These are phyloP conservation scores for Coniophora puteana DNA, from an alignment of 1,284 basidiomycete species.

Conservation along the genomic window DNA sequence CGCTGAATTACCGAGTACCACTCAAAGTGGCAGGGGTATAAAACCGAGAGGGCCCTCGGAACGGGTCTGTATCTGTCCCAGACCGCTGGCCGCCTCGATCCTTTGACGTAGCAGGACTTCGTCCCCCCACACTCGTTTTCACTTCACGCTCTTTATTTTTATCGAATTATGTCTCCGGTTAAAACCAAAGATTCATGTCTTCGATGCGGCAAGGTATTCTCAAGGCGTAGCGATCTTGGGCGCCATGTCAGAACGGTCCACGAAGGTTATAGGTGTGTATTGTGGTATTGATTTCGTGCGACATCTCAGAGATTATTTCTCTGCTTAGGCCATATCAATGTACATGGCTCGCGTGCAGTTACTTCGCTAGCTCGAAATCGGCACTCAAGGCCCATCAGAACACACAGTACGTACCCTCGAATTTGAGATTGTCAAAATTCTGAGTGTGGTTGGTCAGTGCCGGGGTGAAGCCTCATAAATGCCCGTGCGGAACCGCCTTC, in stretches of 20 bases:
- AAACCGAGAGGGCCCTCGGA: too few species aligned
- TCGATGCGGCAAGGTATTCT: too few species aligned
- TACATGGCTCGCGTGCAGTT: too few species aligned
- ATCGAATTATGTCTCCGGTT: constrained; percentile 3
- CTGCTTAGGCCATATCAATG: too few species aligned
- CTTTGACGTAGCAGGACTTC: too few species aligned
- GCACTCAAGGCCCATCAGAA: constrained; percentile 58
- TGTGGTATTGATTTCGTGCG: constrained; percentile 30
- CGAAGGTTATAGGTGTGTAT: constrained; percentile 1
- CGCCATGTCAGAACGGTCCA: neutral
- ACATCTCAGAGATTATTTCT: constrained; percentile 21
- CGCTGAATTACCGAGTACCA: too few species aligned
- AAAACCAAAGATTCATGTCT: neutral
- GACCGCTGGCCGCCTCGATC: too few species aligned
- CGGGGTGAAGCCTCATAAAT: constrained; percentile 45
- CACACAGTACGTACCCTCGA: constrained; percentile 44
- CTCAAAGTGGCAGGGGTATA: too few species aligned
- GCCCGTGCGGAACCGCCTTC: constrained; percentile 47
- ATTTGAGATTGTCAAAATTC: neutral
- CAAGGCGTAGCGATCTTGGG: neutral
- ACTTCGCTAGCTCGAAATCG: too few species aligned
- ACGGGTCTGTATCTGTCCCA: too few species aligned
- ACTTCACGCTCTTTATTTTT: constrained; percentile 1
- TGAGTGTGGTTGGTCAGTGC: constrained; percentile 36
- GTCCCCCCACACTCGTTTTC: neutral